Evolutionary conservation across 495 filamentous ascomycete species (phyloP).

Genomic region (Lophiotrema nucula): DNA sequence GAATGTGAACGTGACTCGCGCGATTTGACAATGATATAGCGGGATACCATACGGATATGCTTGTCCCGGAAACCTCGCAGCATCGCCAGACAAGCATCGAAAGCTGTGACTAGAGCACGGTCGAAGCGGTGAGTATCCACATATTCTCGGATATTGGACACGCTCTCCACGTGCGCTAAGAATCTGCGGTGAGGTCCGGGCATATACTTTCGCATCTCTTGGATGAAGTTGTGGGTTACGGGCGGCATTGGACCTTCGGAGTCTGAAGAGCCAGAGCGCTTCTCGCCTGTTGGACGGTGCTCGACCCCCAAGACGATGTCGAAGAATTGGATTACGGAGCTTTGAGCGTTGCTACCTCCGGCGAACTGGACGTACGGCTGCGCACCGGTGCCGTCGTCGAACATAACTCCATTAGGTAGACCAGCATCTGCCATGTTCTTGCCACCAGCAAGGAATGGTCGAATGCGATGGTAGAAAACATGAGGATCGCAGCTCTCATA

Average conservation of each 20-base stretch:
- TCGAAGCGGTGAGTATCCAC: conserved; percentile 66
- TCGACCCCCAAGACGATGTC: conserved; percentile 89
- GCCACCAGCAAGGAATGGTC: conserved; percentile 90
- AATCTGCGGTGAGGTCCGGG: conserved; percentile 88
- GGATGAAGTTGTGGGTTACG: conserved; percentile 83
- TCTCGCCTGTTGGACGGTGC: conserved; percentile 83
- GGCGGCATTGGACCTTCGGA: conserved; percentile 46
- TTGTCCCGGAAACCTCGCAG: conserved; percentile 86
- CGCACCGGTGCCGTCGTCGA: conserved; percentile 69
- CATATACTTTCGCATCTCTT: conserved; percentile 97
- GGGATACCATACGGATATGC: conserved; percentile 93
- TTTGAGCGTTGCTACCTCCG: conserved; percentile 94
- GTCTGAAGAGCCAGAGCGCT: conserved; percentile 44
- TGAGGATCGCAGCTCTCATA: conserved; percentile 90
- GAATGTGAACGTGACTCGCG: conserved; percentile 54
- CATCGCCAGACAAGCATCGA: conserved; percentile 88
- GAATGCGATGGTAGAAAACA: conserved; percentile 89
- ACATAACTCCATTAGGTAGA: conserved; percentile 79
- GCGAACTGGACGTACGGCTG: conserved; percentile 73
- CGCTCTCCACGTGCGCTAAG: conserved; percentile 70
- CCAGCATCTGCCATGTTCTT: conserved; percentile 97
- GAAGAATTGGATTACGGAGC: conserved; percentile 91
- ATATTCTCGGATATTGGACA: conserved; percentile 86
- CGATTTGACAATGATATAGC: conserved; percentile 83
- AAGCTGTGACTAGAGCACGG: conserved; percentile 69